phyloP scores from a whole-genome alignment of 2,329 filamentous ascomycete genomes.

The Talaromyces albobiverticillius region DNA sequence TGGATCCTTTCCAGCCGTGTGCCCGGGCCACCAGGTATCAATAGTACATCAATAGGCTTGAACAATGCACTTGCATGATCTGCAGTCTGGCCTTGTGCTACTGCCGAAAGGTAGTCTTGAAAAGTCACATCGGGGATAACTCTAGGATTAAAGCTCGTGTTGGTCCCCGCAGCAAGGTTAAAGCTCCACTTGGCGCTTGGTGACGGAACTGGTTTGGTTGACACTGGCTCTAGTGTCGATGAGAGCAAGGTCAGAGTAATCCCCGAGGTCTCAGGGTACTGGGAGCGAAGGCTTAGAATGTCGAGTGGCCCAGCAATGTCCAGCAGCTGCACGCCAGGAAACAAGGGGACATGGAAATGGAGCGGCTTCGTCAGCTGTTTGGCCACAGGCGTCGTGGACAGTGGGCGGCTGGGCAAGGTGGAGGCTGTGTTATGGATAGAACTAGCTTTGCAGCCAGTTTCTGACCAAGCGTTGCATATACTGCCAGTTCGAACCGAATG shows the following conservation, averaged over 20 bases:
- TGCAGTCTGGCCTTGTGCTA: background rate
- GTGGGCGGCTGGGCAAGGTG: background rate
- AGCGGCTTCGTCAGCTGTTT: background rate
- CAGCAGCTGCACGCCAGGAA: slow-evolving; percentile 10
- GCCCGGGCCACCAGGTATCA: slow-evolving; percentile 8
- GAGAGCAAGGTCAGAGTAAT: slow-evolving; percentile 9
- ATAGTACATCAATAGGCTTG: slow-evolving; percentile 10
- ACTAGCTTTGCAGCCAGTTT: background rate
- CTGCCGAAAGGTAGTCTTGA: slow-evolving; percentile 8
- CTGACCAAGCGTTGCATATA: background rate
- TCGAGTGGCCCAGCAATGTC: slow-evolving; percentile 7
- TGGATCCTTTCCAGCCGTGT: slow-evolving; percentile 6
- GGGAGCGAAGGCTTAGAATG: slow-evolving; percentile 4
- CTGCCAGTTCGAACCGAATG: slow-evolving; percentile 2
- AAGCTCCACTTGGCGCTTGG: slow-evolving; percentile 6
- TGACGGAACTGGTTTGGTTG: slow-evolving; percentile 5
- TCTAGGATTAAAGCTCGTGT: slow-evolving; percentile 6
- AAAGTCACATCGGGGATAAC: slow-evolving; percentile 9
- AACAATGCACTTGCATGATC: background rate
- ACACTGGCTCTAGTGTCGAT: slow-evolving; percentile 6
- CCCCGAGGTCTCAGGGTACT: slow-evolving; percentile 4
- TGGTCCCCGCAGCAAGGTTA: slow-evolving; percentile 1
- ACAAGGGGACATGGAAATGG: slow-evolving; percentile 9
- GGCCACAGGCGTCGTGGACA: background rate
- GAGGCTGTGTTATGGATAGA: background rate